Conservation (phyloP, 2,329 filamentous ascomycete genomes). For the Monilinia aucupariae region DNA sequence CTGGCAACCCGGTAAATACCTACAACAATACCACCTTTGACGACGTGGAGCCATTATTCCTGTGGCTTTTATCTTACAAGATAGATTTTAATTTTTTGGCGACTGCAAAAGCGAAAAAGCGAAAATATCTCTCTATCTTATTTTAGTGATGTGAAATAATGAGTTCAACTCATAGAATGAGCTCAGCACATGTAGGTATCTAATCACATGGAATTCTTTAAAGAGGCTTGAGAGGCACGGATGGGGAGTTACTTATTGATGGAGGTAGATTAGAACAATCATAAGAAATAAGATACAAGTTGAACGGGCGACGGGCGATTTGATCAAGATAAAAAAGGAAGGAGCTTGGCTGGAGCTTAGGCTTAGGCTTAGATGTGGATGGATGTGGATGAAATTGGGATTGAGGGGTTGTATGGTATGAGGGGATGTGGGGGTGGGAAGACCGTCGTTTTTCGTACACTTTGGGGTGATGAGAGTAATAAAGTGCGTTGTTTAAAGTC, state of each 20-base stretch:
- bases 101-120: conserved; percentile 3
- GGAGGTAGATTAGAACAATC: conserved; percentile 28
- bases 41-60: conserved; percentile 24
- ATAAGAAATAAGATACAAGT: background rate
- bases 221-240: conserved; percentile 14
- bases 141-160: conserved; percentile 16
- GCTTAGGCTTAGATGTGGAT: conserved; percentile 13
- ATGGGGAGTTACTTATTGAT: conserved; percentile 29
- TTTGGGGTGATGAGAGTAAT: background rate
- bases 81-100: conserved; percentile 13
- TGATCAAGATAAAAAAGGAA: background rate
- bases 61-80: conserved; percentile 17
- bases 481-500: too few relatives aligned
- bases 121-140: conserved; percentile 13
- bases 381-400: conserved; percentile 20
- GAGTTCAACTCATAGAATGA: background rate
- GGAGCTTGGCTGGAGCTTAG: background rate
- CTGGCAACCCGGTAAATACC: conserved; percentile 35
- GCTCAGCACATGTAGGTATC: conserved; percentile 17
- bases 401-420: conserved; percentile 17
- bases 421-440: background rate
- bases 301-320: conserved; percentile 3
- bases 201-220: conserved; percentile 25
- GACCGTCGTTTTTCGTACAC: background rate
- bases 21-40: conserved; percentile 29